These are phyloP conservation scores for Neonectria magnoliae DNA, from an alignment of 2,329 filamentous ascomycete species.

Conservation along the genomic window DNA sequence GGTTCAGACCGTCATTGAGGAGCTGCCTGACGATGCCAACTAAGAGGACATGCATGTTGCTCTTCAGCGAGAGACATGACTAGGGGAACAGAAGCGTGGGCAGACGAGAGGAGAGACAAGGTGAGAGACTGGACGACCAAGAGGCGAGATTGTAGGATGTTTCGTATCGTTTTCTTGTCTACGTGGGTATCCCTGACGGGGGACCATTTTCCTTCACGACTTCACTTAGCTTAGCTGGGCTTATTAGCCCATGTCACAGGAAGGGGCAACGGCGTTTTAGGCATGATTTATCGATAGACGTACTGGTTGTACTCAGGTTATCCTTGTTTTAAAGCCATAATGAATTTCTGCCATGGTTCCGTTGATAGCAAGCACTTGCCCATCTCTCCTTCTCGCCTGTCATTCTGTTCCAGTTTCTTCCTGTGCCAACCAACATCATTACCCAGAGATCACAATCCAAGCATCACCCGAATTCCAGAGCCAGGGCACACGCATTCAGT, in stretches of 20 bases:
- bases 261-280: conserved; percentile 37
- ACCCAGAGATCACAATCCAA: conserved; percentile 23
- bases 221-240: conserved; percentile 11
- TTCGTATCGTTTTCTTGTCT: conserved; percentile 15
- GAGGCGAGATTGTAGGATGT: conserved; percentile 27
- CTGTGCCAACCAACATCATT: not conserved
- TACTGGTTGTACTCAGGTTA: conserved; percentile 32
- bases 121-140: not conserved
- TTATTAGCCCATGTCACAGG: conserved; percentile 19
- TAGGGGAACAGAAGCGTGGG: not conserved
- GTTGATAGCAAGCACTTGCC: not conserved
- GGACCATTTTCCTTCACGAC: conserved; percentile 13
- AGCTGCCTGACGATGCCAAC: conserved; percentile 66
- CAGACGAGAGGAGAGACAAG: not conserved
- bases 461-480: conserved; percentile 29
- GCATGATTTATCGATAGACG: conserved; percentile 37
- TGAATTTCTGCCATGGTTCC: conserved; percentile 11
- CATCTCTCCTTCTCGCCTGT: not conserved
- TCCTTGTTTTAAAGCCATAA: conserved; percentile 26
- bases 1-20: conserved; percentile 77
- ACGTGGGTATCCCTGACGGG: conserved; percentile 5
- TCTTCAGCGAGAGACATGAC: not conserved
- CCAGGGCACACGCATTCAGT: conserved; percentile 39
- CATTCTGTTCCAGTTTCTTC: not conserved
- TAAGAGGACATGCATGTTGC: conserved; percentile 21